Evolutionary conservation across 1,284 basidiomycete genomes (phyloP), one percentile per base, ranked within the genome.

Genomic region (Singerocomus rubriflavus): DNA sequence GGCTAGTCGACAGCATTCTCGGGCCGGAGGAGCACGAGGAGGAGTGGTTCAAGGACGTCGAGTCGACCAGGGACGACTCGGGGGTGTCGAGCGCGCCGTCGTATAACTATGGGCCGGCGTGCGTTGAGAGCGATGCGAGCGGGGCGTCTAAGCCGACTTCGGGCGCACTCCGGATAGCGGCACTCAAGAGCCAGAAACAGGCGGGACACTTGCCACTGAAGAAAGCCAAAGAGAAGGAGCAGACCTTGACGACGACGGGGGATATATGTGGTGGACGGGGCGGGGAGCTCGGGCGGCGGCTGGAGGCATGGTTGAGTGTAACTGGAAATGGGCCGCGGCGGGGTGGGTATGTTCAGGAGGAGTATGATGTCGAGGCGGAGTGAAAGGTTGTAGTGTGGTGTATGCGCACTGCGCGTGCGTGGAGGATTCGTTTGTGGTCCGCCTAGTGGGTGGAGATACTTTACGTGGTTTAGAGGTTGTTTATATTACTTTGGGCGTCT

Each of bases 201-300:
- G 67, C 68, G n/a, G 61, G 61, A 5, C 66, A 53, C 71, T 68
- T 78, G 17, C 73, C 76, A 35, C 73, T 83, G 52, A 74, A 74
- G 35, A 76, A 75, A 53, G 85, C 86, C 65, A 75, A 68, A 57
- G 76, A 74, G 62, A 60, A 73, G 63, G 85, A 88, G 67, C 79
- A 82, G 70, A 78, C 81, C 72, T 67, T 89, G 60, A 76, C 81
- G 52, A 79, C 74, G 42, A 82, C 79, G 16, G 86, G 86, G 0
- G 87, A 88, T 64, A 77, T 83, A 21, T 88, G 86, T 62, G 85
- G 85, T 38, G 86, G 87, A 30, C 75, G 83, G 6, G 86, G 86
- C 0, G 87, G 86, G 5, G 86, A 89, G 70, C 70, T 89, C 6
- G 86, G 86, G 25, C 69, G 84, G 43, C 67, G 86, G 48, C 67